A percentile compares a stretch with the other conserved stretches of the same genome.
These are phyloP conservation scores for Phytophthora fragariae DNA, from an alignment of 352 stramenopile genomes.

Conservation along the genomic window DNA sequence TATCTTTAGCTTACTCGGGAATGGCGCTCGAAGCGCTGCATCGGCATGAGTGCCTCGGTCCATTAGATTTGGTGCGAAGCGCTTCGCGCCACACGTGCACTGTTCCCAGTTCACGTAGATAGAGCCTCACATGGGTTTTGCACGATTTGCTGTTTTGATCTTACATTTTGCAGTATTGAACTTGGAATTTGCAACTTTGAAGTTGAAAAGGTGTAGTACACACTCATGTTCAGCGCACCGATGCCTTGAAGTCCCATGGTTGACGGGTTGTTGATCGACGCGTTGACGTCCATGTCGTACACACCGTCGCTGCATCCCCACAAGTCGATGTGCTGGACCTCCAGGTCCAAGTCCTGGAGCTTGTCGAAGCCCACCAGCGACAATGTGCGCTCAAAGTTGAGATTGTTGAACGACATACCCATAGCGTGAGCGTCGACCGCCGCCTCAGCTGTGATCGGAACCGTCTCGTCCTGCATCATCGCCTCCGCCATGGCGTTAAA, in stretches of 20 bases:
- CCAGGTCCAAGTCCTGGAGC: constrained; percentile 43
- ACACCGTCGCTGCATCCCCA: constrained; percentile 43
- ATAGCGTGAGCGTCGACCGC: constrained; percentile 48
- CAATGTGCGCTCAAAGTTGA: constrained; percentile 59
- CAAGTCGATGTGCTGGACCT: constrained; percentile 61
- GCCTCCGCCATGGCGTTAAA: constrained; percentile 54
- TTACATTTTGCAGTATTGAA: too few relatives aligned
- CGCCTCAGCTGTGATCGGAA: constrained; percentile 48
- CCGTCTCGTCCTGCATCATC: constrained; percentile 45
- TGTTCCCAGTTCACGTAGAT: too few relatives aligned
- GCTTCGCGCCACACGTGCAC: too few relatives aligned
- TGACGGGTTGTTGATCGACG: constrained; percentile 58
- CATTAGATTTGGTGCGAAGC: too few relatives aligned
- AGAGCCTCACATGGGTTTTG: too few relatives aligned
- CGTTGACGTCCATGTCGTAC: constrained; percentile 64
- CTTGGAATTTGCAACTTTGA: too few relatives aligned
- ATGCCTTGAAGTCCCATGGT: constrained; percentile 61
- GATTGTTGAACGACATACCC: constrained; percentile 52
- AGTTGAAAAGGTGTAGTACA: constrained; percentile 47
- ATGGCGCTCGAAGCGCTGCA: too few relatives aligned
- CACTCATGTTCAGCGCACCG: constrained; percentile 68
- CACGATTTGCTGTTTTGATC: too few relatives aligned
- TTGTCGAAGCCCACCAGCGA: constrained; percentile 58
- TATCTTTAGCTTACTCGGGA: too few relatives aligned
- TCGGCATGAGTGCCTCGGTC: too few relatives aligned